A percentile compares a stretch with the other conserved stretches of the same genome.
Evolutionary conservation across 2,329 filamentous ascomycete species (phyloP).

Genomic region (Trichoderma asperellum): DNA sequence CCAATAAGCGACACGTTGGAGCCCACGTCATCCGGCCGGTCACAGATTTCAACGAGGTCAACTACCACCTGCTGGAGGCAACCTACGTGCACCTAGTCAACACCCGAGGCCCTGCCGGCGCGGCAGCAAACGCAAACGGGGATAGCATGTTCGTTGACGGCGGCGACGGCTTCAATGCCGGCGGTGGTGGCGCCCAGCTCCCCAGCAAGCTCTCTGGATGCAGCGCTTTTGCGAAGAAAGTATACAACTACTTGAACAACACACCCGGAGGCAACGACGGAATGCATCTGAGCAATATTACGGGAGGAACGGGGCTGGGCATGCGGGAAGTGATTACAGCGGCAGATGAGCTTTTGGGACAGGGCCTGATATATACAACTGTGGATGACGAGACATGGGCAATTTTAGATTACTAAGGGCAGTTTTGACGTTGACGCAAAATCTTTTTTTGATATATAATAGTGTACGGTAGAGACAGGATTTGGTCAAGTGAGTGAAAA

Average conservation of each 20-base stretch:
- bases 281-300: slow-evolving; percentile 78
- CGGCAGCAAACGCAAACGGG: slow-evolving; percentile 47
- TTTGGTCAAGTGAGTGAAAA: background rate
- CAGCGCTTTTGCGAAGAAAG: slow-evolving; percentile 63
- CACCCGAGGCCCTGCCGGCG: slow-evolving; percentile 66
- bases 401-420: slow-evolving; percentile 61
- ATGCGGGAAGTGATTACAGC: slow-evolving; percentile 72
- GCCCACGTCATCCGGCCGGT: slow-evolving; percentile 81
- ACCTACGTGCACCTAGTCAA: slow-evolving; percentile 86
- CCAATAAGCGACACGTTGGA: slow-evolving; percentile 79
- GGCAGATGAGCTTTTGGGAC: slow-evolving; percentile 76
- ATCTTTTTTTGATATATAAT: background rate
- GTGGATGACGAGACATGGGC: slow-evolving; percentile 93
- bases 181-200: slow-evolving; percentile 45
- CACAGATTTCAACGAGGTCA: slow-evolving; percentile 87
- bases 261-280: slow-evolving; percentile 78
- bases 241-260: slow-evolving; percentile 71
- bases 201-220: slow-evolving; percentile 51
- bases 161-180: slow-evolving; percentile 45
- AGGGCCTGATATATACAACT: slow-evolving; percentile 84
- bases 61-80: slow-evolving; percentile 88
- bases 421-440: background rate
- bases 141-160: slow-evolving; percentile 63
- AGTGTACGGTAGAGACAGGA: slow-evolving; percentile 25
- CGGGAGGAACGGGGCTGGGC: slow-evolving; percentile 65